phyloP scores from a whole-genome alignment of 176 grass and related monocot species.

The Oryza nivara region DNA sequence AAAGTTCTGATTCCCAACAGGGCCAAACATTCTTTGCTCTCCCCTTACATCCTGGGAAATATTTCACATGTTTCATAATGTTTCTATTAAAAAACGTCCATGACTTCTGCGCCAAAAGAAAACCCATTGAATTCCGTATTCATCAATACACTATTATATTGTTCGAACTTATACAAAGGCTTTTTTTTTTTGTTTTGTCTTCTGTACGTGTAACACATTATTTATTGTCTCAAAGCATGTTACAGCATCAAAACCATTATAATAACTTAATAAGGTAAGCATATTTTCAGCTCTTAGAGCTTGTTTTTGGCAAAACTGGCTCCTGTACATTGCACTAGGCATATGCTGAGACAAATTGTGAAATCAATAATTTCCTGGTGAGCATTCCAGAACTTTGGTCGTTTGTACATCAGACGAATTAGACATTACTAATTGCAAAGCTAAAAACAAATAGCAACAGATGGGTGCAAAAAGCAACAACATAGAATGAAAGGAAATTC shows the following conservation, averaged over 20 bases:
- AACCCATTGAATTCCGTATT: neutral
- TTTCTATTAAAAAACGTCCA: neutral
- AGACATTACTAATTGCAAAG: neutral
- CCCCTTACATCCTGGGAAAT: neutral
- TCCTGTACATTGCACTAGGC: neutral
- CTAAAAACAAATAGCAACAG: neutral
- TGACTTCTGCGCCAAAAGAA: neutral
- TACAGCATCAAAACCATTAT: neutral
- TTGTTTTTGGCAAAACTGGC: neutral
- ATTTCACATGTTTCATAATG: neutral
- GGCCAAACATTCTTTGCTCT: neutral
- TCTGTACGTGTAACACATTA: neutral
- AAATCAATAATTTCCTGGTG: neutral
- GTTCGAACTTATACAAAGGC: neutral
- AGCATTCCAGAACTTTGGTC: neutral
- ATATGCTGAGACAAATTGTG: neutral
- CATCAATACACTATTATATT: constrained; percentile 8
- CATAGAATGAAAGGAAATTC: constrained; percentile 8
- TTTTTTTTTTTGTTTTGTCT: neutral
- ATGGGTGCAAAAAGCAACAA: constrained; percentile 21
- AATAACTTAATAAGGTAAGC: neutral
- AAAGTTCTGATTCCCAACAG: neutral
- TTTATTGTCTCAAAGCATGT: neutral
- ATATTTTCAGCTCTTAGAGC: neutral
- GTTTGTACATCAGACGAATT: neutral